Base-by-base conservation (phyloP, 1,284 basidiomycete genomes). In the Puccinia polysora region DNA sequence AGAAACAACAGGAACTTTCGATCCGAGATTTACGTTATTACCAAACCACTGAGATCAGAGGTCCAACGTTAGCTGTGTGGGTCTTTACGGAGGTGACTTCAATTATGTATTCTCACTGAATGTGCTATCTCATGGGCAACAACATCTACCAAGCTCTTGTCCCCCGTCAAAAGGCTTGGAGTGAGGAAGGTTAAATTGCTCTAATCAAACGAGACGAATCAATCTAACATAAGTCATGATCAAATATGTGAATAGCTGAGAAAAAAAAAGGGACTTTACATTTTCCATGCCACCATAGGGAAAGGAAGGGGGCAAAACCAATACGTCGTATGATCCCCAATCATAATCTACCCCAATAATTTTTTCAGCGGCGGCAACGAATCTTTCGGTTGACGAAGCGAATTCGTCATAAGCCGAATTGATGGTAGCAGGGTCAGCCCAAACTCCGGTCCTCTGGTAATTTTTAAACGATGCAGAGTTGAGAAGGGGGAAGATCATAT, bases 281-380 rank as follows among this genome's bases (percentile, higher is more conserved):
- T 80, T 78, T 71, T 80, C 78, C 78, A 79, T 79, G 34, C 79
- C 80, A 25, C 80, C 80, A 74, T 80, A 97, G 0, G 94, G 94
- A 84, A 97, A 97, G 0, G 89, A 90, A 15, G 91, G 89, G 0
- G 95, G 95, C 7, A 97, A 83, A n/a, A 97, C 89, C 34, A 97
- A 83, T 6, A 94, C 81, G 79, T 97, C 93, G 78, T 93, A 97
- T 2, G 93, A 88, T 1, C 89, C 89, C 81, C 95, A 97, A 59
- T 84, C 83, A 80, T 97, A 98, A 0, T 85, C 83, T 0, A 84
- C 85, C 1, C 75, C 74, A 2, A 90, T 84, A 47, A 92, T 80
- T 43, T 82, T 82, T 80, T 96, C 92, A 55, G 90, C 91, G 14
- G 84, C 84, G 0, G 84, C 83, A 75, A 95, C 81, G 80, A 90